Base-by-base conservation (phyloP, 2,329 filamentous ascomycete genomes). In the Alternaria brassicicola region DNA sequence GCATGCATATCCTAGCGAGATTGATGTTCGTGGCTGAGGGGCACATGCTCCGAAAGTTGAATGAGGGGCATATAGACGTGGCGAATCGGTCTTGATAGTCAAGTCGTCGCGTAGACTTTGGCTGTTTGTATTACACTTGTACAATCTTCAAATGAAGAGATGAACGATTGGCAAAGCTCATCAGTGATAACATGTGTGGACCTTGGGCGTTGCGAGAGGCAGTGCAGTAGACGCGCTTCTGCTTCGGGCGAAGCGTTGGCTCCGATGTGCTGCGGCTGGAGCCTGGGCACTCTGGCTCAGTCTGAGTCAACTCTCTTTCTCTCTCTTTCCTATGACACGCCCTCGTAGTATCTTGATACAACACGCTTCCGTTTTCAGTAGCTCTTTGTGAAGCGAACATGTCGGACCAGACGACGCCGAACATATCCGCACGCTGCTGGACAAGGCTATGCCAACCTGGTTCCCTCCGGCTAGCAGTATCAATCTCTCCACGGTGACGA, bases 11-110 rank as follows among this genome's bases (percentile, higher is more conserved):
- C 42, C 47, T 6, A 8, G 19, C 4, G 59, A 64, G 30, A 41
- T 64, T 2, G 61, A 64, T 31, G 19, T 62, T 12, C 17, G 59
- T 36, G 59, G 46, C 15, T 62, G 41, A 62, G 35, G 28, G 25
- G 31, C 26, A 36, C 13, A 38, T 26, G 48, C 25, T 15, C 15
- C 21, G 21, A 8, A 17, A 5, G 4, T 19, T 21, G 8, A 33
- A 3, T 31, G 15, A 36, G 39, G 50, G 39, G 50, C 39, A 28
- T n/a, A 8, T n/a, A 28, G 12, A 15, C 17, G 15, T 46, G 2
- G 19, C 43, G 28, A 31, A n/a, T 10, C 26, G 28, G 28, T 3
- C 7, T 33, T 30, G 3, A 17, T 15, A 45, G 3, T 43, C 23
- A 19, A 4, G 4, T 46, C 28, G 19, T n/a, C 3, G 26, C 2